These are phyloP conservation scores for Nemania abortiva DNA, from an alignment of 2,329 filamentous ascomycete species.

Conservation along the genomic window DNA sequence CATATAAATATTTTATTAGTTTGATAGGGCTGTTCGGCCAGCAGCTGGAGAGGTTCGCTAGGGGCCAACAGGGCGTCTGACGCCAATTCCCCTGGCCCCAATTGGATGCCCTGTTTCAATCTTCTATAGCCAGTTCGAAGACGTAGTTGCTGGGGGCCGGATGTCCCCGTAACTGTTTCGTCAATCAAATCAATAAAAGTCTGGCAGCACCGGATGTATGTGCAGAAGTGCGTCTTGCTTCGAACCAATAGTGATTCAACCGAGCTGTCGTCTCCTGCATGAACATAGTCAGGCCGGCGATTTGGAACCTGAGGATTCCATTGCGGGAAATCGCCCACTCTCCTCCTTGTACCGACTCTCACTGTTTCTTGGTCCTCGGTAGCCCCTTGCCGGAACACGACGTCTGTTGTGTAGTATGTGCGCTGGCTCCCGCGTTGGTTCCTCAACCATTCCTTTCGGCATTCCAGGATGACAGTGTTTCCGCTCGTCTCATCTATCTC, in stretches of 20 bases:
- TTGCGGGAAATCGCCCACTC: constrained; percentile 47
- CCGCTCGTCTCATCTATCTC: constrained; percentile 70
- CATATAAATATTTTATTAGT: constrained; percentile 46
- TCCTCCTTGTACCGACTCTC: constrained; percentile 45
- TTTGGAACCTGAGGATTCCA: constrained; percentile 5
- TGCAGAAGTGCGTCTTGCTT: constrained; percentile 65
- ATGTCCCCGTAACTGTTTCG: constrained; percentile 55
- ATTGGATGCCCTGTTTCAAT: constrained; percentile 44
- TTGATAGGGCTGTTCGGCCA: constrained; percentile 33
- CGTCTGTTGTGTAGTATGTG: constrained; percentile 72
- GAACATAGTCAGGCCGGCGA: constrained; percentile 58
- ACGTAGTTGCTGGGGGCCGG: constrained; percentile 56
- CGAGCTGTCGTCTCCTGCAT: constrained; percentile 61
- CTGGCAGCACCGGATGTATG: constrained; percentile 65
- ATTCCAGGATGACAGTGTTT: constrained; percentile 72
- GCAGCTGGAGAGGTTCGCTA: constrained; percentile 16
- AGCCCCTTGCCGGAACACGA: constrained; percentile 57
- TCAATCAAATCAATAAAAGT: constrained; percentile 72
- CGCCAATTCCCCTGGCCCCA: neutral
- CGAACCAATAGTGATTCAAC: constrained; percentile 61
- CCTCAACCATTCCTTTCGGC: constrained; percentile 73
- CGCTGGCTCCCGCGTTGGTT: constrained; percentile 68
- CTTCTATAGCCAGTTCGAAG: constrained; percentile 63
- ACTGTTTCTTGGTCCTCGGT: constrained; percentile 19
- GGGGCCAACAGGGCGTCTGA: neutral